Base-by-base conservation (phyloP, 805 yeast species). In the Candida chilensis region DNA sequence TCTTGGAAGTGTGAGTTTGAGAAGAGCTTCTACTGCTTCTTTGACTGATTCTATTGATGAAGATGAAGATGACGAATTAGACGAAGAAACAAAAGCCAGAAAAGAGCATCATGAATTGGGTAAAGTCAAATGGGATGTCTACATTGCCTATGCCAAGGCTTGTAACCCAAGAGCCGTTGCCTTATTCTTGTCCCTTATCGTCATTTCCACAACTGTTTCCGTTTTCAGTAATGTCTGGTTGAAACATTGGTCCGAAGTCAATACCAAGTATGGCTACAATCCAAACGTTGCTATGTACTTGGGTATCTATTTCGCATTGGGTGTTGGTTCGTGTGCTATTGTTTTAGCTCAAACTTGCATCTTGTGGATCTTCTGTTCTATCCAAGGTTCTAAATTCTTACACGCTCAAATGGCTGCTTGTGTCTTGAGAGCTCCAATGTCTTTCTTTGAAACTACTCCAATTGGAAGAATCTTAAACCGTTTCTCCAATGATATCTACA, bases 201-300 rank as follows among this genome's bases (percentile, higher is more conserved):
- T 80, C n/a, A 28, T 68, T 4, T 67, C 84, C 0, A 80, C 74
- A 69, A 48, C 67, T 8, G 46, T 77, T 29, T 68, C 77, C 34
- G 90, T 85, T 30, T 58, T 60, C 27, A 77, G 87, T 21, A 87
- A 79, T 49, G 72, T 90, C 32, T 92, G 99, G 99, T 71, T 92
- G 45, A 92, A 92, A 53, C 85, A 85, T 53, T 92, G 98, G 98
- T 84, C 97, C 9, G 99, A 92, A 50, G 73, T 81, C 15, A 92
- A 90, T 48, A 68, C 88, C 3, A 57, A 52, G 27, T 49, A 57
- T 22, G 90, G 87, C 16, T 57, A 57, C 33, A 90, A 90, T 50
- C 94, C 95, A 2, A 51, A 75, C 35, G 74, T 82, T n/a, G 60
- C 60, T 32, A 72, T 56, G 45, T 92, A 87, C 44, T 62, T 92